A percentile compares a stretch with the other conserved stretches of the same genome.
Evolutionary conservation across 306 rosid genomes (phyloP).

Genomic region (Sindora glabra): DNA sequence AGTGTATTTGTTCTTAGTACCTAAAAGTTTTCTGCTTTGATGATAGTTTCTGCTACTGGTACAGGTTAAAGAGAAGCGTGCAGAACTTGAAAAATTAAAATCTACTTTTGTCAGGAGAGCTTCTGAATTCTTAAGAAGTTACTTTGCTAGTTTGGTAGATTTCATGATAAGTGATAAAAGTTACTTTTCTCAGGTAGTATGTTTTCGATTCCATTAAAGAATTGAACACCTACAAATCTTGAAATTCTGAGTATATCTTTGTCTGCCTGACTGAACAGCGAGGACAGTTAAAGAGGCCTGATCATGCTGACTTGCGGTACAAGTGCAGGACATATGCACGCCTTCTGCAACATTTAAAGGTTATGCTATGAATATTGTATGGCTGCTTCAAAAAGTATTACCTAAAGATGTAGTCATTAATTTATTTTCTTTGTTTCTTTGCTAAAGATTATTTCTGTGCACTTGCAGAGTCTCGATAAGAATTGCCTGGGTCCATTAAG

Average conservation of each 20-base stretch:
- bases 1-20: not conserved
- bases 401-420: not conserved
- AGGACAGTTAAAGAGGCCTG: conserved; percentile 97
- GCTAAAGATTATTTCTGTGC: conserved; percentile 13
- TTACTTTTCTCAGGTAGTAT: conserved; percentile 87
- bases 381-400: conserved; percentile 5
- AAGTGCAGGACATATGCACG: conserved; percentile 93
- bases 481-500: conserved; percentile 62
- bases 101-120: conserved; percentile 75
- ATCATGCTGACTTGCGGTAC: conserved; percentile 88
- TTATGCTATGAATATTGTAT: conserved; percentile 16
- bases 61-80: conserved; percentile 88
- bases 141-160: conserved; percentile 83
- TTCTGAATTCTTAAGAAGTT: conserved; percentile 61
- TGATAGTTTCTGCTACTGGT: conserved; percentile 22
- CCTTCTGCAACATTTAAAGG: conserved; percentile 88
- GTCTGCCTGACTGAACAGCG: conserved; percentile 46
- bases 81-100: conserved; percentile 78
- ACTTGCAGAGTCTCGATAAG: conserved; percentile 77
- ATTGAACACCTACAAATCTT: not conserved
- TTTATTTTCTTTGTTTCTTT: conserved; percentile 4
- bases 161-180: conserved; percentile 81
- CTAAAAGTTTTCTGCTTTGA: conserved; percentile 2
- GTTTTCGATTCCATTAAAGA: conserved; percentile 1
- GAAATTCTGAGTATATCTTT: conserved; percentile 14